phyloP scores from a whole-genome alignment of 75 land plant genomes.

The Larix kaempferi region DNA sequence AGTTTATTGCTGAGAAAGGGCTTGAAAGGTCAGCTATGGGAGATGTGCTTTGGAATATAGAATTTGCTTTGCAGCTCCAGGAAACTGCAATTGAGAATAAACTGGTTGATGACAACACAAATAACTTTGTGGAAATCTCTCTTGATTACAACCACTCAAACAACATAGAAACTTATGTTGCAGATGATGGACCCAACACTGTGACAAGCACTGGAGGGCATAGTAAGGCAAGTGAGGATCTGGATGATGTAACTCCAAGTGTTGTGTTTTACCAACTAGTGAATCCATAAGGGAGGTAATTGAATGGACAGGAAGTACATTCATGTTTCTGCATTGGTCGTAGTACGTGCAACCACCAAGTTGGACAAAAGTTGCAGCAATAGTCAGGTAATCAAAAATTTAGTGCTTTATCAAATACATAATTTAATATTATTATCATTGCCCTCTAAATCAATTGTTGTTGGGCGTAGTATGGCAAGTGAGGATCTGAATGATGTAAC shows the following conservation, averaged over 20 bases:
- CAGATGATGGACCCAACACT: background rate
- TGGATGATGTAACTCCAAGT: slow-evolving; percentile 54
- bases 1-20: slow-evolving; percentile 38
- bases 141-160: background rate
- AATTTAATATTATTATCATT: too few relatives aligned
- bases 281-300: slow-evolving; percentile 64
- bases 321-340: too few relatives aligned
- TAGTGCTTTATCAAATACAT: too few relatives aligned
- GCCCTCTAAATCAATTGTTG: too few relatives aligned
- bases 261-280: slow-evolving; percentile 71
- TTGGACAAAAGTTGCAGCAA: too few relatives aligned
- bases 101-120: slow-evolving; percentile 4
- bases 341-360: too few relatives aligned
- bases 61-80: slow-evolving; percentile 44
- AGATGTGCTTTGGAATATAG: slow-evolving; percentile 49
- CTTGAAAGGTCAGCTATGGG: slow-evolving; percentile 44
- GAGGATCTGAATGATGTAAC: too few relatives aligned
- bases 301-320: too few relatives aligned
- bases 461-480: too few relatives aligned
- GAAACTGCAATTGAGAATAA: slow-evolving; percentile 24
- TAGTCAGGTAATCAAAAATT: too few relatives aligned
- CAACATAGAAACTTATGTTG: background rate
- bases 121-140: slow-evolving; percentile 5
- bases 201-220: slow-evolving; percentile 20
- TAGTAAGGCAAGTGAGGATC: slow-evolving; percentile 40